A percentile compares a stretch with the other conserved stretches of the same genome.
Conservation (phyloP, 1,139 yeast genomes). For the Scheffersomyces quercinus region DNA sequence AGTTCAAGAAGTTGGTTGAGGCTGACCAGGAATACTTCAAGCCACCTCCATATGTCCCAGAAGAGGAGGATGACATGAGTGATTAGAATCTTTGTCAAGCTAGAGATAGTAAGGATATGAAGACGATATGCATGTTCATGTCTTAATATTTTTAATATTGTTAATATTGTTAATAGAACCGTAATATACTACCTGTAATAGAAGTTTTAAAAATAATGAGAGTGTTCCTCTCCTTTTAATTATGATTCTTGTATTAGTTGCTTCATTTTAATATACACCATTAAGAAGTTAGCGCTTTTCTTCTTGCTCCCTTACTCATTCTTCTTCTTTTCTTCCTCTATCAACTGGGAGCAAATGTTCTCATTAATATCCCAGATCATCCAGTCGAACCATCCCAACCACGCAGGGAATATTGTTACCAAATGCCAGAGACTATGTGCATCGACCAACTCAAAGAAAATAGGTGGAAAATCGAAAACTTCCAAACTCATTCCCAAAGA, state of each 20-base stretch:
- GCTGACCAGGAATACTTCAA: constrained; percentile 78
- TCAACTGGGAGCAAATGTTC: constrained; percentile 26
- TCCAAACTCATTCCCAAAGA: constrained; percentile 81
- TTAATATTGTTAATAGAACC: neutral
- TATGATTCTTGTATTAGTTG: neutral
- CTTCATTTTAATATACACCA: neutral
- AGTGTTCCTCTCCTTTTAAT: no score
- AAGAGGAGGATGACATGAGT: constrained; percentile 26
- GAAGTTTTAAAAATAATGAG: neutral
- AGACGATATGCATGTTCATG: neutral
- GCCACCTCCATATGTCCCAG: constrained; percentile 51
- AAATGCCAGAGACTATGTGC: constrained; percentile 96
- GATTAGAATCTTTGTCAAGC: constrained; percentile 2
- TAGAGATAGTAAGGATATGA: neutral
- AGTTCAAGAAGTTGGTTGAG: constrained; percentile 57
- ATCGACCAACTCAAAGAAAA: constrained; percentile 63
- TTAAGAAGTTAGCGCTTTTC: neutral
- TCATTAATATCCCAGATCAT: constrained; percentile 45
- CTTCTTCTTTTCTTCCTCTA: constrained; percentile 13
- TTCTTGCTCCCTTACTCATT: constrained; percentile 7
- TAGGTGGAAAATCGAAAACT: constrained; percentile 83
- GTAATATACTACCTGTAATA: neutral
- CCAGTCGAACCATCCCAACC: constrained; percentile 51
- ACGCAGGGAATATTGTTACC: constrained; percentile 66
- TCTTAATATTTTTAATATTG: neutral